phyloP scores from a whole-genome alignment of 2,329 filamentous ascomycete species.

The Aspergillus sergii region DNA sequence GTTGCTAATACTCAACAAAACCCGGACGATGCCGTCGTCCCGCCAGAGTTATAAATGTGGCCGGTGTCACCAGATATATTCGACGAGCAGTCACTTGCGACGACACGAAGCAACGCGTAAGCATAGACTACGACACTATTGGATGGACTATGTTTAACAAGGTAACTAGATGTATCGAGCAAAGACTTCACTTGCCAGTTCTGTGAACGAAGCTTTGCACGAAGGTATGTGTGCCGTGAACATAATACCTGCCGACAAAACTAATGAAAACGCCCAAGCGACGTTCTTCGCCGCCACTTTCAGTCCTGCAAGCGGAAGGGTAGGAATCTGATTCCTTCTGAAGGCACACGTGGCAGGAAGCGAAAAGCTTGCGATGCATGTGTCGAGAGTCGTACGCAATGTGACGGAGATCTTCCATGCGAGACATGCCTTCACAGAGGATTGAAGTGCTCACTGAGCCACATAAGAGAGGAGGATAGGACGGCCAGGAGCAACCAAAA shows the following conservation, averaged over 20 bases:
- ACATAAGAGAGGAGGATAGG: neutral
- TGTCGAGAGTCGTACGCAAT: neutral
- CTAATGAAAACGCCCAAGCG: neutral
- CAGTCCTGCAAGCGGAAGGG: neutral
- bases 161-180: neutral
- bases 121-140: fast-evolving
- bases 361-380: neutral
- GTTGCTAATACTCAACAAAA: too few species aligned
- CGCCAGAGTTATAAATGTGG: neutral
- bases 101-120: neutral
- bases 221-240: neutral
- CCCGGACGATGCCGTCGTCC: too few species aligned
- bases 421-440: neutral
- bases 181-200: neutral
- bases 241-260: neutral
- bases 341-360: neutral
- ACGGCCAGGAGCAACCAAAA: fast-evolving
- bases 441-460: neutral
- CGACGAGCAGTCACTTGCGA: neutral
- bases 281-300: neutral
- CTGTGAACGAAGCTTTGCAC: neutral
- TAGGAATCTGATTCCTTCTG: neutral
- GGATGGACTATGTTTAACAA: fast-evolving
- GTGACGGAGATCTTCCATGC: neutral
- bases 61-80: neutral